A percentile compares a stretch with the other conserved stretches of the same genome.
These are phyloP conservation scores for Cystobasidiaceae sp. DNA, from an alignment of 1,284 basidiomycete species.

Conservation along the genomic window DNA sequence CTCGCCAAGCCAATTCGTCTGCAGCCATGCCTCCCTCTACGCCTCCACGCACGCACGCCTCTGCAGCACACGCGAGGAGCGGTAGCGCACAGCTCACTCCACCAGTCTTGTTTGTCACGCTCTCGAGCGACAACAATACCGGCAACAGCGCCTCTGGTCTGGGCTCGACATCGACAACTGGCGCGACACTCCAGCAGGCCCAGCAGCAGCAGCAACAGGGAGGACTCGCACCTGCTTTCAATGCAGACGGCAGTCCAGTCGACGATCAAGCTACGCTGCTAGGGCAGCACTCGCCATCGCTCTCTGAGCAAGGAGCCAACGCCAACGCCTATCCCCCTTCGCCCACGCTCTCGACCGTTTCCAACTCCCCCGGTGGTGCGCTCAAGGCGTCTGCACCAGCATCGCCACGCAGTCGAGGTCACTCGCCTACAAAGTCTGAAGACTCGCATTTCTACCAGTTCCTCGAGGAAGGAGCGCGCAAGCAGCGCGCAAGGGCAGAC, in stretches of 20 bases:
- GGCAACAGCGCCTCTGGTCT: neutral
- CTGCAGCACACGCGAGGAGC: neutral
- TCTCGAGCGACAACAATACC: neutral
- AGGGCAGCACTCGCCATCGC: too few relatives aligned
- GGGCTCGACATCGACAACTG: neutral
- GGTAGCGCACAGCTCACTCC: slow-evolving; percentile 8
- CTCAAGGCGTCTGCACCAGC: neutral
- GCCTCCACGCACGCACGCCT: slow-evolving; percentile 6
- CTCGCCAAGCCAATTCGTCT: too few relatives aligned
- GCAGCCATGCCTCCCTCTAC: slow-evolving; percentile 7
- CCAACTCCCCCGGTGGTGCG: neutral
- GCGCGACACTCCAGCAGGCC: too few relatives aligned
- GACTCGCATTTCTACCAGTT: slow-evolving; percentile 19
- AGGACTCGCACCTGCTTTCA: too few relatives aligned
- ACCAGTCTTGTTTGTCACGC: slow-evolving; percentile 7
- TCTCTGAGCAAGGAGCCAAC: too few relatives aligned
- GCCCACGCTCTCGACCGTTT: slow-evolving; percentile 1
- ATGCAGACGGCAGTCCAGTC: too few relatives aligned
- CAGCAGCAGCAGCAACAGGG: too few relatives aligned
- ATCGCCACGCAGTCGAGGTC: neutral
- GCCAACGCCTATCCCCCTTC: slow-evolving; percentile 15
- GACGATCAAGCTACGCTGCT: too few relatives aligned
- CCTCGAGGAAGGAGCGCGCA: slow-evolving; percentile 3
- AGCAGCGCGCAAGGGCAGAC: slow-evolving; percentile 5
- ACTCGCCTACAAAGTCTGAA: slow-evolving; percentile 26